Evolutionary conservation across 768 basidiomycete genomes (phyloP), one percentile per base, ranked within the genome.

Genomic region (Hypholoma fasciculare): DNA sequence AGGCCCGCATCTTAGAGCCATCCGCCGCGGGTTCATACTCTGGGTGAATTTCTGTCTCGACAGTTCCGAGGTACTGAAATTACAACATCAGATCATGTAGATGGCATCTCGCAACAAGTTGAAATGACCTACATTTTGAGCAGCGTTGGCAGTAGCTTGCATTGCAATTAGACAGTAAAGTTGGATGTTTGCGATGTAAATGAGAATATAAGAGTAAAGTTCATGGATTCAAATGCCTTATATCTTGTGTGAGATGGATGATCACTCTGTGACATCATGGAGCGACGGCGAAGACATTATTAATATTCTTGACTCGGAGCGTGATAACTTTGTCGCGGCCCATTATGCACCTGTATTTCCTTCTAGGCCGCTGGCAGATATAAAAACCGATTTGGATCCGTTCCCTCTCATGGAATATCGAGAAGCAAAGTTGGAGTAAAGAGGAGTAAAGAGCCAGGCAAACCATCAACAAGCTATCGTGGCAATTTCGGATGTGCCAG

Each of bases 1-100:
- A 73, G 11, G 88, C 87, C 59, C 83, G 83, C 88, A 89, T 89
- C 4, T 76, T 86, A 27, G 73, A 67, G 1, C 84, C 85, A 59
- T 80, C 83, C 9, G 69, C 69, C n/a, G 81, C 70, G 19, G 67
- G 69, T 50, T 82, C 82, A 64, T 78, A 82, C 49, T 78, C 75
- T 0, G 81, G 74, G 49, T 76, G 71, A 1, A 78, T 74, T 2
- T 57, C 73, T 1, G 79, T 77, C 8, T 76, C 74, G 9, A 74
- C 61, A 17, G 73, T 66, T 0, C 80, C 80, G 57, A 82, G 52
- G 38, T 69, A 66, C 77, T 62, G 2, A 23, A 38, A 7, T n/a
- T 20, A 30, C 20, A 49, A 17, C 9, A 20, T 27, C 8, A 49
- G 3, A 9, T 11, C 7, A 34, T 34, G 30, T 34, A 9, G 30